A percentile compares a stretch with the other conserved stretches of the same genome.
Conservation (phyloP, 345 rosid species). For the Hibiscus syriacus region DNA sequence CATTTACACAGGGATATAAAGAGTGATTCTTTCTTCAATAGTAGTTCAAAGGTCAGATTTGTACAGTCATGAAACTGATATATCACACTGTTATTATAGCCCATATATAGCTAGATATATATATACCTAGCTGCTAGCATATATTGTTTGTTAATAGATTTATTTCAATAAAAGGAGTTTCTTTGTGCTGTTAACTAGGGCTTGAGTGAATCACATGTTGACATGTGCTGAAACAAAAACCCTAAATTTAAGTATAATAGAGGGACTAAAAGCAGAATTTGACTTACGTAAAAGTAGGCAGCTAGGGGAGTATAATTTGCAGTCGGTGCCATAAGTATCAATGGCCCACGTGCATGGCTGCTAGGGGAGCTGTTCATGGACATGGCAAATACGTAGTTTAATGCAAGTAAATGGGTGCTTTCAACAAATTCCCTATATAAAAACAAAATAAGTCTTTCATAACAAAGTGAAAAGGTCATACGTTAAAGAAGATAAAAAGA, state of each 20-base stretch:
- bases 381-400: conserved; percentile 4
- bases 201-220: not conserved
- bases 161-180: not conserved
- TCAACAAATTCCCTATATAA: not conserved
- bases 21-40: too few relatives aligned
- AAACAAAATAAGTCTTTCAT: not conserved
- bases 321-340: not conserved
- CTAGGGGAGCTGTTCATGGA: not conserved
- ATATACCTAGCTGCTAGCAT: not conserved
- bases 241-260: too few relatives aligned
- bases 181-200: not conserved
- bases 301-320: not conserved
- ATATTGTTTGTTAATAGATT: not conserved
- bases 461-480: not conserved
- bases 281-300: not conserved
- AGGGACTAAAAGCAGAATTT: not conserved
- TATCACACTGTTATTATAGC: too few relatives aligned
- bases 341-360: not conserved
- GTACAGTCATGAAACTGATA: too few relatives aligned
- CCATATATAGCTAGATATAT: too few relatives aligned
- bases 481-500: not conserved
- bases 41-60: not conserved
- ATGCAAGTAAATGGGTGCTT: not conserved
- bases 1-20: too few relatives aligned
- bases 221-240: too few relatives aligned